Evolutionary conservation across 805 yeast species (phyloP).

Genomic region (Kodamaea hsintzibuensis): DNA sequence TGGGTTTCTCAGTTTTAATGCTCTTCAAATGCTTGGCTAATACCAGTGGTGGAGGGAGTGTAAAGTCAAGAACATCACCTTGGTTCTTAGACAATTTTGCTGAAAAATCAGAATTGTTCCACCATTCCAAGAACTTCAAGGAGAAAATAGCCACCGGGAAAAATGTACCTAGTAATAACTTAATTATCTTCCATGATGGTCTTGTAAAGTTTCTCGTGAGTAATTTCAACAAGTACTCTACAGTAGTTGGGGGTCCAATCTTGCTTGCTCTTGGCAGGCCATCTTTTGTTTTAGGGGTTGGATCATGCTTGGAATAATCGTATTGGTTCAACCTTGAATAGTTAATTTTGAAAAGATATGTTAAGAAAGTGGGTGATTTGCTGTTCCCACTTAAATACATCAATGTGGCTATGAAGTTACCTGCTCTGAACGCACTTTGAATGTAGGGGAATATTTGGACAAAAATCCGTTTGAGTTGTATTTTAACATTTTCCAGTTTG

Average conservation of each 20-base stretch:
- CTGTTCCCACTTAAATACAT: conserved; percentile 65
- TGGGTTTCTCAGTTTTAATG: conserved; percentile 10
- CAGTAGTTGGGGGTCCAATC: conserved; percentile 42
- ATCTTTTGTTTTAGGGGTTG: conserved; percentile 11
- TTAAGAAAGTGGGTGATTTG: conserved; percentile 63
- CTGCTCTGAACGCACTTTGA: conserved; percentile 45
- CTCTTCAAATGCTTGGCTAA: conserved; percentile 17
- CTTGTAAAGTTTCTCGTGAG: conserved; percentile 20
- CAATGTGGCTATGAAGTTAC: conserved; percentile 59
- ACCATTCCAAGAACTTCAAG: conserved; percentile 89
- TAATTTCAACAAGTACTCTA: conserved; percentile 33
- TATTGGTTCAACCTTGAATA: conserved; percentile 60
- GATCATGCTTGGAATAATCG: conserved; percentile 47
- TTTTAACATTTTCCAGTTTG: conserved; percentile 27
- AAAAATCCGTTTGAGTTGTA: conserved; percentile 40
- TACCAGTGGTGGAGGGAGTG: conserved; percentile 49
- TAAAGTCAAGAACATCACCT: conserved; percentile 45
- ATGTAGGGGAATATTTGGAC: conserved; percentile 63
- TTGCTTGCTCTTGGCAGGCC: conserved; percentile 19
- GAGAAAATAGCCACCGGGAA: conserved; percentile 82
- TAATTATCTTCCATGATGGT: conserved; percentile 34
- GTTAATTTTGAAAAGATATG: conserved; percentile 60
- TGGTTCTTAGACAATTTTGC: conserved; percentile 52
- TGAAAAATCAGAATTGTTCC: conserved; percentile 78
- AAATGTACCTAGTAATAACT: conserved; percentile 46